Conservation (phyloP, 169 alveolate genomes). For the Besnoitia besnoiti region DNA sequence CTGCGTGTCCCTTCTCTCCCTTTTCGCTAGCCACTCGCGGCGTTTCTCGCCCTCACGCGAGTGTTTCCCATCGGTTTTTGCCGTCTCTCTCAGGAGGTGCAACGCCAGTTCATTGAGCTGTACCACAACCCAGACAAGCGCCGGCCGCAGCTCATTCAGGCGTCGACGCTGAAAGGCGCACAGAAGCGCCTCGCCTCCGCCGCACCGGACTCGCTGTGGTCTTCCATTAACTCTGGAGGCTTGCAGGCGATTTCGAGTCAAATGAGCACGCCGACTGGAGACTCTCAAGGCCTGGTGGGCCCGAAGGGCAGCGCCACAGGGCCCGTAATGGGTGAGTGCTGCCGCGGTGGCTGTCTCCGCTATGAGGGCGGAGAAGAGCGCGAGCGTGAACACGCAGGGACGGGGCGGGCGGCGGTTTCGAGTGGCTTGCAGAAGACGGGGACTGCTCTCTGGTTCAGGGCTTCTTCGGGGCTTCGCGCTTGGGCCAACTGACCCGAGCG, state of each 20-base stretch:
- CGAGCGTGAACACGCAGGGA: too few relatives aligned
- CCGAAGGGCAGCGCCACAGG: neutral
- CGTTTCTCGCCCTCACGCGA: neutral
- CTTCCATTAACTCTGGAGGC: neutral
- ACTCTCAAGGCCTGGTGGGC: too few relatives aligned
- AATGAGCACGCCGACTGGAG: neutral
- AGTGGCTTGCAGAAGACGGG: too few relatives aligned
- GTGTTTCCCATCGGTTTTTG: neutral
- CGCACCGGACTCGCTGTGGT: neutral
- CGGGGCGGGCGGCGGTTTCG: too few relatives aligned
- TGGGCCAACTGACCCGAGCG: too few relatives aligned
- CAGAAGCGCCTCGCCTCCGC: neutral
- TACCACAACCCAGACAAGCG: slow-evolving; percentile 46
- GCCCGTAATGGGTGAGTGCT: neutral
- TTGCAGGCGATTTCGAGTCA: neutral
- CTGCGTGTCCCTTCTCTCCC: too few relatives aligned
- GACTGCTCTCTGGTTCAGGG: too few relatives aligned
- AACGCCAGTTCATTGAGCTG: slow-evolving; percentile 51
- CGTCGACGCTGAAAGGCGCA: too few relatives aligned
- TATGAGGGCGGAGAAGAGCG: too few relatives aligned
- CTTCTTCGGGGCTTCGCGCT: too few relatives aligned
- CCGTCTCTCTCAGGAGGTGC: slow-evolving; percentile 39
- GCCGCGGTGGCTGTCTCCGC: too few relatives aligned
- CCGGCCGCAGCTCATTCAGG: neutral
- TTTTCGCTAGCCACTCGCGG: neutral